phyloP scores from a whole-genome alignment of 2,329 filamentous ascomycete species.

The Calycina marina region DNA sequence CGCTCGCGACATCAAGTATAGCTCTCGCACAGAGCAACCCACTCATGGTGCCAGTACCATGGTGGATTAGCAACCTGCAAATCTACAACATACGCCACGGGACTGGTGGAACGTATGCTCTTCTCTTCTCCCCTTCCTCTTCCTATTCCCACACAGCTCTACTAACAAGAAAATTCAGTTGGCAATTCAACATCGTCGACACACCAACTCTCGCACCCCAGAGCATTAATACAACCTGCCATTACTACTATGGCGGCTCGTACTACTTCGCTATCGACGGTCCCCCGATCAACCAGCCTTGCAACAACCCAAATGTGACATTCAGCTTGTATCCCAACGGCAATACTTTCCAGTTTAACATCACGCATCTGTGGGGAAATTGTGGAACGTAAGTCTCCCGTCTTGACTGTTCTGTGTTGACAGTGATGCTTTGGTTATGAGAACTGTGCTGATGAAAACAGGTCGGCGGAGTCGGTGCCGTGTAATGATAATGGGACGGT shows the following conservation, averaged over 20 bases:
- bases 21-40: neutral
- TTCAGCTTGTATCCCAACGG: neutral
- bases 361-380: neutral
- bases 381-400: neutral
- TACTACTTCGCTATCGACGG: neutral
- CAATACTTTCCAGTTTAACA: neutral
- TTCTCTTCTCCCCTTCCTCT: too few species aligned
- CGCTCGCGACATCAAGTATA: neutral
- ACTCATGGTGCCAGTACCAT: neutral
- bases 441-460: neutral
- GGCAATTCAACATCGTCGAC: neutral
- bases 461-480: neutral
- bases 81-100: neutral
- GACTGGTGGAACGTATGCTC: neutral
- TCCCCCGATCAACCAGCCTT: neutral
- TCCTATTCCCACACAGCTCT: too few species aligned
- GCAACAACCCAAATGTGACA: neutral
- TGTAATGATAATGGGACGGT: neutral
- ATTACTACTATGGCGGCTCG: neutral
- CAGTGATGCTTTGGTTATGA: neutral
- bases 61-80: neutral
- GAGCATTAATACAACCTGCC: neutral
- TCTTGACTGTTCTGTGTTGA: neutral
- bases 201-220: neutral
- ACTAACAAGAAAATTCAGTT: too few species aligned